phyloP scores from a whole-genome alignment of 2,329 filamentous ascomycete genomes.

The Cytospora piceae region DNA sequence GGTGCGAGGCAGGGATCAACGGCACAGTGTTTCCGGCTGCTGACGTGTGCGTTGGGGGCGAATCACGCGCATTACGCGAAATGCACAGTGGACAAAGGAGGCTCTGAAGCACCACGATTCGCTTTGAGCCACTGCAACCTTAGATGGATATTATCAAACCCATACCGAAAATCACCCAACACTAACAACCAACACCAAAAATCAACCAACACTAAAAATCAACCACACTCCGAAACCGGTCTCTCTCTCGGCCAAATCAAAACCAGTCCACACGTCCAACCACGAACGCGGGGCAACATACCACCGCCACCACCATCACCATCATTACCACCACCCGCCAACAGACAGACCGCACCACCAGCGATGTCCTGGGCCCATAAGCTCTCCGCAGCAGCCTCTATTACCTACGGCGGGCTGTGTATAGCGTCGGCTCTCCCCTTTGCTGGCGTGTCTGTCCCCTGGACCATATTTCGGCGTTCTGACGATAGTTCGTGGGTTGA shows the following conservation, averaged over 20 bases:
- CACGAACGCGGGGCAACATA: neutral
- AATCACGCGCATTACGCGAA: neutral
- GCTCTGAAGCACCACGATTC: constrained; percentile 7
- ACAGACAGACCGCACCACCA: constrained; percentile 6
- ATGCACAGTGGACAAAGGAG: constrained; percentile 10
- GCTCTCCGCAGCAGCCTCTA: constrained; percentile 18
- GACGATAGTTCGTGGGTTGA: constrained; percentile 24
- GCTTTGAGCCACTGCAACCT: constrained; percentile 4
- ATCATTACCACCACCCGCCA: neutral
- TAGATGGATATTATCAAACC: constrained; percentile 8
- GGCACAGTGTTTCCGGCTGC: constrained; percentile 10
- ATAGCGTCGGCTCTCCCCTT: constrained; percentile 34
- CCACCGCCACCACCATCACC: neutral
- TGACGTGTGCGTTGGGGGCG: constrained; percentile 9
- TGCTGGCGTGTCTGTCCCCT: constrained; percentile 33
- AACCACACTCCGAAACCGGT: neutral
- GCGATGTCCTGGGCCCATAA: constrained; percentile 20
- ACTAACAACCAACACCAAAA: neutral
- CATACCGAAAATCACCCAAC: neutral
- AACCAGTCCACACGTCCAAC: constrained; percentile 3
- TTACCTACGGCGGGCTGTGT: constrained; percentile 33
- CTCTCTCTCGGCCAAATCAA: constrained; percentile 2
- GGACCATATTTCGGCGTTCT: constrained; percentile 2
- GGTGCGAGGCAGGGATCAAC: constrained; percentile 4
- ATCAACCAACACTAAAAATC: constrained; percentile 1